Conservation (phyloP, 176 grass and related monocot genomes). For the Oryza brachyantha region DNA sequence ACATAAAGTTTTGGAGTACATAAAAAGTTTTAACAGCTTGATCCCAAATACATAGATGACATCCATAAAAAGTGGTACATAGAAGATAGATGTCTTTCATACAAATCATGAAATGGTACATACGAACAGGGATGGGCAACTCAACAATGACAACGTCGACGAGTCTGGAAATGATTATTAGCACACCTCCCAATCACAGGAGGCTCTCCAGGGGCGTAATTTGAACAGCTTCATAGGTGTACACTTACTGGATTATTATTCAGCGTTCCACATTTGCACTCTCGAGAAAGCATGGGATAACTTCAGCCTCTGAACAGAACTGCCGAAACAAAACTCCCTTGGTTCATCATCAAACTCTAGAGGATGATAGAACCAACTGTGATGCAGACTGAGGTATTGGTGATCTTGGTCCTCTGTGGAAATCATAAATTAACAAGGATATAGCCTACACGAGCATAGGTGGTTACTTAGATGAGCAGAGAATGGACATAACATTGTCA, state of each 20-base stretch:
- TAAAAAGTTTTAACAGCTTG: background rate
- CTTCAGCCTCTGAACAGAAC: constrained; percentile 17
- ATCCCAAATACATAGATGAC: background rate
- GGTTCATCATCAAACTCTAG: constrained; percentile 16
- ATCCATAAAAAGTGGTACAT: background rate
- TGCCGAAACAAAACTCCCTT: constrained; percentile 18
- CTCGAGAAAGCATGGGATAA: background rate
- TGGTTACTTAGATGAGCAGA: background rate
- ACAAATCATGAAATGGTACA: constrained; percentile 27
- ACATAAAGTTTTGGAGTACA: background rate
- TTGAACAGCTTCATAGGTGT: background rate
- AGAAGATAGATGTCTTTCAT: background rate
- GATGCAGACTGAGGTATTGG: background rate
- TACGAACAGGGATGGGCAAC: constrained; percentile 1
- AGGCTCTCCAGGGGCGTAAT: background rate
- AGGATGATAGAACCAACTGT: background rate
- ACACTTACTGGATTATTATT: constrained; percentile 31
- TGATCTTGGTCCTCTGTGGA: background rate
- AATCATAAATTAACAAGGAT: background rate
- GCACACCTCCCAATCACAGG: background rate
- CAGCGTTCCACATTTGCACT: constrained; percentile 20
- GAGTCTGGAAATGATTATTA: constrained; percentile 21
- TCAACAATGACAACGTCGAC: background rate
- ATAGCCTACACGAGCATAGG: background rate
- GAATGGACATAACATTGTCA: background rate